Percentiles rank a stretch among this genome's conserved stretches.
Conservation (phyloP, 257 asterid species). For the Craterostigma plantagineum region DNA sequence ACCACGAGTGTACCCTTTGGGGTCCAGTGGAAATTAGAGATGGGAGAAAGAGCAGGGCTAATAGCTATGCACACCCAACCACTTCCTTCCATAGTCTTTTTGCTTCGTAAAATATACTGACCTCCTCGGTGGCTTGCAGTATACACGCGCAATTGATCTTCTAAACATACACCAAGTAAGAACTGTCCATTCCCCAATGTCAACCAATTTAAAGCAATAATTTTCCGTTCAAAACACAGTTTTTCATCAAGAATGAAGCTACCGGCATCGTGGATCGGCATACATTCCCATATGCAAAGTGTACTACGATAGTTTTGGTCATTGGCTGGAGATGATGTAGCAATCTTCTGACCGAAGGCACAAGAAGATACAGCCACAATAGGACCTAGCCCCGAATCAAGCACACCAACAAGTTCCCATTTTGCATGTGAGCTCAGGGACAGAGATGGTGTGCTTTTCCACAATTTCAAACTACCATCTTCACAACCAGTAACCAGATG, state of each 20-base stretch:
- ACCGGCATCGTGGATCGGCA: constrained; percentile 41
- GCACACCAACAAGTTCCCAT: constrained; percentile 78
- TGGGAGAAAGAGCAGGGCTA: constrained; percentile 27
- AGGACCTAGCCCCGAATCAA: constrained; percentile 44
- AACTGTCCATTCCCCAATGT: constrained; percentile 60
- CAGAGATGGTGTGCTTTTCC: constrained; percentile 59
- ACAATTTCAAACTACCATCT: constrained; percentile 59
- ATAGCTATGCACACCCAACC: constrained; percentile 69
- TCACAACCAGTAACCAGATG: constrained; percentile 65
- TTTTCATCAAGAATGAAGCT: constrained; percentile 62
- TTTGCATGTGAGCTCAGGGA: constrained; percentile 21
- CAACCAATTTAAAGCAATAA: constrained; percentile 59
- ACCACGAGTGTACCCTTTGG: constrained; percentile 55
- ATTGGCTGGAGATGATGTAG: constrained; percentile 28
- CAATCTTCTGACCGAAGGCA: constrained; percentile 58
- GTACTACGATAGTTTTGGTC: constrained; percentile 17
- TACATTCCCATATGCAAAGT: constrained; percentile 67
- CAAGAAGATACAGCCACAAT: constrained; percentile 36
- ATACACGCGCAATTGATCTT: constrained; percentile 49
- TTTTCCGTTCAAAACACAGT: constrained; percentile 42
- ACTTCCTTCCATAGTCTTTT: constrained; percentile 30
- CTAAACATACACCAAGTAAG: constrained; percentile 65
- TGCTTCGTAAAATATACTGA: constrained; percentile 37
- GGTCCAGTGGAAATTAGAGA: constrained; percentile 75
- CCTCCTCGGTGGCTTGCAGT: constrained; percentile 42